A percentile compares a stretch with the other conserved stretches of the same genome.
These are phyloP conservation scores for Phytopythium delawarense DNA, from an alignment of 352 stramenopile genomes.

Conservation along the genomic window DNA sequence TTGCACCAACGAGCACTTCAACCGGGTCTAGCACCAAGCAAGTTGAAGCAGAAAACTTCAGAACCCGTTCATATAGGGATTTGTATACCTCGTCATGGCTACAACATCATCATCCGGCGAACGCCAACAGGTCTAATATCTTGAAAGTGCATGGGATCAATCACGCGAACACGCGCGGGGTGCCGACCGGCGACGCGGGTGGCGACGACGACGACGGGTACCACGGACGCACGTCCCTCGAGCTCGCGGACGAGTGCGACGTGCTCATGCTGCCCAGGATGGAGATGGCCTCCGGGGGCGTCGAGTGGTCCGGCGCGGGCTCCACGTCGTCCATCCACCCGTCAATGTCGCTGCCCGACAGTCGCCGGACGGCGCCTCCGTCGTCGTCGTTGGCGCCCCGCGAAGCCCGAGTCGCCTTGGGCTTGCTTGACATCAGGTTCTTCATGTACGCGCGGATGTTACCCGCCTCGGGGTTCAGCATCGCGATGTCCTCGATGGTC, in stretches of 20 bases:
- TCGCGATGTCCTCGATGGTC: conserved; percentile 34
- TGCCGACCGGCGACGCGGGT: not conserved
- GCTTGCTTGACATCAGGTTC: conserved; percentile 15
- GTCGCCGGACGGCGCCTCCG: not conserved
- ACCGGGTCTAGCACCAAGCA: no score
- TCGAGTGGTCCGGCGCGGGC: conserved; percentile 8
- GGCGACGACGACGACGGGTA: conserved; percentile 1
- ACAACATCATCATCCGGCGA: no score
- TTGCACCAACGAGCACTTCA: no score
- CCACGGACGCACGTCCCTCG: conserved; percentile 1
- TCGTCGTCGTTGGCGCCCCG: conserved; percentile 3
- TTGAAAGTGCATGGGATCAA: not conserved
- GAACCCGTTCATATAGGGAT: no score
- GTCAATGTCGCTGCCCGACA: conserved; percentile 27
- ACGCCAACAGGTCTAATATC: no score
- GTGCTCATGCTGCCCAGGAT: conserved; percentile 32
- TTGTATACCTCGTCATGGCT: no score
- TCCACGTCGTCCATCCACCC: conserved; percentile 18
- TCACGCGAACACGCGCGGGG: no score
- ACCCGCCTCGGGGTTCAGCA: conserved; percentile 14
- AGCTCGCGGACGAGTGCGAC: conserved; percentile 26
- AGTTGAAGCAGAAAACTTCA: no score
- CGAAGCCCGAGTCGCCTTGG: conserved; percentile 9
- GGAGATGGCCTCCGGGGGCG: conserved; percentile 36
- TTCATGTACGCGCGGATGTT: conserved; percentile 18